A percentile compares a stretch with the other conserved stretches of the same genome.
Evolutionary conservation across 257 asterid genomes (phyloP).

Genomic region (Solanum microdontum): DNA sequence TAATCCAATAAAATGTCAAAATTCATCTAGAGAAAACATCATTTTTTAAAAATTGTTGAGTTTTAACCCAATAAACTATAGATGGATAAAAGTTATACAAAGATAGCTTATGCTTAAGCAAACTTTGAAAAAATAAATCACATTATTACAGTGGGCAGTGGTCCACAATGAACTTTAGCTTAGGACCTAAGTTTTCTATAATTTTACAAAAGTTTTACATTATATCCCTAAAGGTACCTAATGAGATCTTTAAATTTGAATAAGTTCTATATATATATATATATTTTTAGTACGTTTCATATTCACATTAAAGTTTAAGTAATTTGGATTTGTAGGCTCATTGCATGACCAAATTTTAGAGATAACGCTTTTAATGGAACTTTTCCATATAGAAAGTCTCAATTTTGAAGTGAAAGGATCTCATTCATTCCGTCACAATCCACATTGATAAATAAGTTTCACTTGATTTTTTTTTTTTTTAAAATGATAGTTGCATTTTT

Average conservation of each 20-base stretch:
- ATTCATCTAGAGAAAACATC: neutral
- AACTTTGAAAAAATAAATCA: neutral
- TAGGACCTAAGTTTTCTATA: neutral
- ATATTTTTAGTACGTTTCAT: rapidly evolving
- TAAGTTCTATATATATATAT: no score
- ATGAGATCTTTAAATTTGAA: neutral
- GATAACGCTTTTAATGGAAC: neutral
- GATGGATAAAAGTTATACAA: neutral
- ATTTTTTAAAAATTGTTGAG: neutral
- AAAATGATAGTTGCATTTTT: neutral
- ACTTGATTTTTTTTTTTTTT: neutral
- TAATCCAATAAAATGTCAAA: neutral
- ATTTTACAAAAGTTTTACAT: neutral
- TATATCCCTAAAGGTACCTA: neutral
- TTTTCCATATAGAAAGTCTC: no score
- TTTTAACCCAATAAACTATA: neutral
- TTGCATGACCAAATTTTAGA: neutral
- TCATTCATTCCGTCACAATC: neutral
- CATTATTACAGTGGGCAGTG: neutral
- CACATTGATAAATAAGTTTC: neutral
- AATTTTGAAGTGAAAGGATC: rapidly evolving
- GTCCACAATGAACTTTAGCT: neutral
- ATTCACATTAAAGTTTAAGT: neutral
- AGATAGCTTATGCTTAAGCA: neutral
- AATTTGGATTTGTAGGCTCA: neutral